Evolutionary conservation across 2,329 filamentous ascomycete genomes (phyloP).

Genomic region (Didymella lethalis): DNA sequence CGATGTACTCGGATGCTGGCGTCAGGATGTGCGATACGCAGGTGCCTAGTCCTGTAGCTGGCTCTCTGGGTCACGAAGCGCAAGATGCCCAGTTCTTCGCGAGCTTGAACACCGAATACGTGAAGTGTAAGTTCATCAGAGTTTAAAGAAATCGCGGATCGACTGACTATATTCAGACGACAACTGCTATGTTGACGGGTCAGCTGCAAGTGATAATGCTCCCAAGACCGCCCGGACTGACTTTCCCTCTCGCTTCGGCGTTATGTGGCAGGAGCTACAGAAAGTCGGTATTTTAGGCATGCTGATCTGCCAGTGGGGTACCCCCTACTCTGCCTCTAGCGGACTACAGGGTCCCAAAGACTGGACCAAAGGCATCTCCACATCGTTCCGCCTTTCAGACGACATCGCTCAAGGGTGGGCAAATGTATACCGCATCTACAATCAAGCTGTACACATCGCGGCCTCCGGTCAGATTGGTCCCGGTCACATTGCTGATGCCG

Average conservation of each 20-base stretch:
- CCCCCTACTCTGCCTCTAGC: conserved; percentile 22
- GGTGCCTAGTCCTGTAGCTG: conserved; percentile 27
- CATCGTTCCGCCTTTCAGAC: conserved; percentile 31
- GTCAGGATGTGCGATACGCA: conserved; percentile 31
- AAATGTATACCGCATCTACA: conserved; percentile 32
- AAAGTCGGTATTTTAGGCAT: conserved; percentile 29
- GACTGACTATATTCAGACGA: conserved; percentile 21
- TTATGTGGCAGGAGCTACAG: conserved; percentile 33
- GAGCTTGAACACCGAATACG: conserved; percentile 31
- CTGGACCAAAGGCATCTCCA: conserved; percentile 32
- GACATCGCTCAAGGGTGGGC: conserved; percentile 28
- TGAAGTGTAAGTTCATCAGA: conserved; percentile 23
- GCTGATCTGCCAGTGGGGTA: conserved; percentile 33
- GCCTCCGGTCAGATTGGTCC: conserved; percentile 26
- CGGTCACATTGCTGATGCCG: conserved; percentile 32
- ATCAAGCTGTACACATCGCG: conserved; percentile 31
- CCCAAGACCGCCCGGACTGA: conserved; percentile 29
- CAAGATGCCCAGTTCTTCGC: conserved; percentile 32
- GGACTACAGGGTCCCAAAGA: conserved; percentile 27
- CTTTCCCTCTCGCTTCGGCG: conserved; percentile 25
- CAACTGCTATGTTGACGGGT: conserved; percentile 31
- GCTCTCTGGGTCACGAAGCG: conserved; percentile 28
- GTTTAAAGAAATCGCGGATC: background rate
- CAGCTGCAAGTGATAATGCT: conserved; percentile 26
- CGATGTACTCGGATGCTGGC: conserved; percentile 35